These are phyloP conservation scores for Auricularia cornea DNA, from an alignment of 768 basidiomycete species.

Conservation along the genomic window DNA sequence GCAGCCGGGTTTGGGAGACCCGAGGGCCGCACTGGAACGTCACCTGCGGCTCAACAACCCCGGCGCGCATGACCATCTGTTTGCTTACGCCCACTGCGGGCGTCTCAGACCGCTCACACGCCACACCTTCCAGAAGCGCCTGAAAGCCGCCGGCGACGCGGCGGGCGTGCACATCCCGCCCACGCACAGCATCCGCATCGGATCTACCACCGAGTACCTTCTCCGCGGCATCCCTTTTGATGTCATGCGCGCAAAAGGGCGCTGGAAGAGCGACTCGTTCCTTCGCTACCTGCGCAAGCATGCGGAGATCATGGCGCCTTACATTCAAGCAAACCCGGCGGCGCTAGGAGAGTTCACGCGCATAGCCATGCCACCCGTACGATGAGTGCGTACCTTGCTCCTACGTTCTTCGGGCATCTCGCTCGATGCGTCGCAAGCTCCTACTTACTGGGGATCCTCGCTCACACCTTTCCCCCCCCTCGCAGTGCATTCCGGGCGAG, in stretches of 20 bases:
- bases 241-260: slow-evolving; percentile 24
- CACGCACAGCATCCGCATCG: slow-evolving; percentile 17
- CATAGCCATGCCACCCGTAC: slow-evolving; percentile 1
- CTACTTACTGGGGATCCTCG: neutral
- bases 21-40: slow-evolving; percentile 13
- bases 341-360: neutral
- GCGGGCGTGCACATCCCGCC: neutral
- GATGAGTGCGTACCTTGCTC: neutral
- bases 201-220: slow-evolving; percentile 21
- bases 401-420: neutral
- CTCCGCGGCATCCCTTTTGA: slow-evolving; percentile 22
- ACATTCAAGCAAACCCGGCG: slow-evolving; percentile 14
- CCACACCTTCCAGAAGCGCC: neutral
- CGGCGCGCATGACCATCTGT: slow-evolving; percentile 17
- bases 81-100: slow-evolving; percentile 17
- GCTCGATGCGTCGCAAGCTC: neutral
- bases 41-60: slow-evolving; percentile 27
- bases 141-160: neutral
- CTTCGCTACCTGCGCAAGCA: slow-evolving; percentile 22
- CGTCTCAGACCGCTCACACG: slow-evolving; percentile 2
- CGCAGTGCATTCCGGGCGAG: neutral
- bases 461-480: neutral
- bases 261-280: slow-evolving; percentile 29
- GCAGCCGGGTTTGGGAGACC: slow-evolving; percentile 22
- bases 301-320: slow-evolving; percentile 18